Evolutionary conservation across 768 basidiomycete genomes (phyloP).

Genomic region (Leccinum uliginosum): DNA sequence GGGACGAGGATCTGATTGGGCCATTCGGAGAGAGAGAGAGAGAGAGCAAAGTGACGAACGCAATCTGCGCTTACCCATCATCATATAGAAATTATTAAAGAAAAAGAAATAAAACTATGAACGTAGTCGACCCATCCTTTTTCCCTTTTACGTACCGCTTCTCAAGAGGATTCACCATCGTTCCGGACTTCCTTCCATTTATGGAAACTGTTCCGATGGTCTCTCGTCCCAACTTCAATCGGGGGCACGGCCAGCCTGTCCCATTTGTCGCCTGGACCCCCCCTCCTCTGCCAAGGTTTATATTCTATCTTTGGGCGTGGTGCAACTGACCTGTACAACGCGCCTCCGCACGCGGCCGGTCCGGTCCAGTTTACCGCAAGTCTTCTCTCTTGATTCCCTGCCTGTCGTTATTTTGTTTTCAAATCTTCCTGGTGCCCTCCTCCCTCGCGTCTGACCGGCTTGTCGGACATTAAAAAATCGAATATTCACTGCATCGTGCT

Average conservation of each 20-base stretch:
- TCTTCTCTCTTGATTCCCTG: slow-evolving; percentile 8
- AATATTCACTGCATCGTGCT: slow-evolving; percentile 12
- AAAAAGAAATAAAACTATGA: not conserved
- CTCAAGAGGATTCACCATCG: slow-evolving; percentile 16
- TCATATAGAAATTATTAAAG: not conserved
- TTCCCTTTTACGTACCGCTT: slow-evolving; percentile 18
- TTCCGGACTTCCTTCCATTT: slow-evolving; percentile 6
- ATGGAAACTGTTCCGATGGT: not conserved
- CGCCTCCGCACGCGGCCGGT: not conserved
- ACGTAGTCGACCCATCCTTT: slow-evolving; percentile 2
- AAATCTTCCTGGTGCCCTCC: not conserved
- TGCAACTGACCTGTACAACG: not conserved
- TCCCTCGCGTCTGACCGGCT: not conserved
- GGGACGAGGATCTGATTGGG: slow-evolving; percentile 22
- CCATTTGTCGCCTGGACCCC: slow-evolving; percentile 1
- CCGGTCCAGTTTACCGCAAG: not conserved
- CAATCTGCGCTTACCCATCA: slow-evolving; percentile 14
- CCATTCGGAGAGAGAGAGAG: slow-evolving; percentile 12
- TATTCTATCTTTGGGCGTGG: slow-evolving; percentile 2
- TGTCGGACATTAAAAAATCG: slow-evolving; percentile 25
- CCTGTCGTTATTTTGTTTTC: not conserved
- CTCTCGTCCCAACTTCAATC: not conserved
- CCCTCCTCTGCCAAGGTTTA: not conserved
- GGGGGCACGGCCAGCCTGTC: slow-evolving; percentile 2
- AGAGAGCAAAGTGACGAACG: slow-evolving; percentile 9